Percentiles rank a stretch among this genome's conserved stretches.
Conservation (phyloP, 805 yeast species). For the Candida tibetensis region DNA sequence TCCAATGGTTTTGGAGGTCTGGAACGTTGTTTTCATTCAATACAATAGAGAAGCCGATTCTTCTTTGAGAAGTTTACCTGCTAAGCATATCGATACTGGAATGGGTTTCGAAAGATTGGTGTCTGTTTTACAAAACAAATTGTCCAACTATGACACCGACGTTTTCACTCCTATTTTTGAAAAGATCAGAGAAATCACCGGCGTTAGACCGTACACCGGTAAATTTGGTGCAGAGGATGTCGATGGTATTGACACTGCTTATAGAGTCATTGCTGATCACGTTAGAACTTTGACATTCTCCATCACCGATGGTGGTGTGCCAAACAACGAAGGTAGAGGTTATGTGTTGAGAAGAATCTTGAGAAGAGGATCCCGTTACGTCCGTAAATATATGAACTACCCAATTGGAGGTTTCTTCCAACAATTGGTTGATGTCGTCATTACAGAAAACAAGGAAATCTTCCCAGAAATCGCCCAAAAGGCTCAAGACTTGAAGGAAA, state of each 20-base stretch:
- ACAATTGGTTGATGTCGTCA: slow-evolving; percentile 86
- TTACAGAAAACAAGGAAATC: slow-evolving; percentile 78
- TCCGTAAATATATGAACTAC: slow-evolving; percentile 91
- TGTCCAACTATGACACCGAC: slow-evolving; percentile 96
- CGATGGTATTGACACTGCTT: slow-evolving; percentile 97
- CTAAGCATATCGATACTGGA: slow-evolving; percentile 96
- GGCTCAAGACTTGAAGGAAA: slow-evolving; percentile 76
- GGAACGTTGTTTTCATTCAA: slow-evolving; percentile 98
- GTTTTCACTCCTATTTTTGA: slow-evolving; percentile 87
- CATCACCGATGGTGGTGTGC: slow-evolving; percentile 97
- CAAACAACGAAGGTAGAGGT: slow-evolving; percentile 99
- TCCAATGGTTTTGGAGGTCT: slow-evolving; percentile 94
- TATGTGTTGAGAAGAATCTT: slow-evolving; percentile 94
- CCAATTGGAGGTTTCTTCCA: slow-evolving; percentile 95
- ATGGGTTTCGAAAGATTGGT: slow-evolving; percentile 98
- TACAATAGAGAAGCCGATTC: slow-evolving; percentile 91
- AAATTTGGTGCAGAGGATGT: slow-evolving; percentile 88
- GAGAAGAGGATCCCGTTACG: slow-evolving; percentile 97
- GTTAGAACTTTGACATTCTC: slow-evolving; percentile 97
- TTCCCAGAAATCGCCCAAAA: slow-evolving; percentile 89
- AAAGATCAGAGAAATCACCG: slow-evolving; percentile 87
- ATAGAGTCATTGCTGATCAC: slow-evolving; percentile 97
- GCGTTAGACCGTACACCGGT: slow-evolving; percentile 88
- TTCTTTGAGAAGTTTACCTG: slow-evolving; percentile 78
- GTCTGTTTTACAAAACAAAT: slow-evolving; percentile 84